phyloP scores from a whole-genome alignment of 2,329 filamentous ascomycete genomes.

The Xylaria sp. region DNA sequence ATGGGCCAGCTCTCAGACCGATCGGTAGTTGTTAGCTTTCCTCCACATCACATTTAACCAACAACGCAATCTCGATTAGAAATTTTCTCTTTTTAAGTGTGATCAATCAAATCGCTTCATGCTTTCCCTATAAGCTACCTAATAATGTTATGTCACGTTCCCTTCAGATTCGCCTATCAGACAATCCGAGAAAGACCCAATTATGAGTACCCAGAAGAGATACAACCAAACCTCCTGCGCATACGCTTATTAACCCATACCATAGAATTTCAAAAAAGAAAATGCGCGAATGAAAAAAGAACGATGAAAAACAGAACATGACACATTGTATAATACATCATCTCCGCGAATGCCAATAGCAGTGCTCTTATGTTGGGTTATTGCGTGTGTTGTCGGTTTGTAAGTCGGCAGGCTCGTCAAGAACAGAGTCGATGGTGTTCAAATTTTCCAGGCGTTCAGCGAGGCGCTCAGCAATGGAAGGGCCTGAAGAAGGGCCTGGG shows the following conservation, averaged over 20 bases:
- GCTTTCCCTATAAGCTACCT: background rate
- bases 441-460: slow-evolving; percentile 26
- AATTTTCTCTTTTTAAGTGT: background rate
- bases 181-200: background rate
- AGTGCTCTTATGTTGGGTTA: background rate
- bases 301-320: background rate
- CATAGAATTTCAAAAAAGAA: background rate
- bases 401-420: slow-evolving; percentile 15
- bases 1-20: no score
- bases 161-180: background rate
- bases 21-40: no score
- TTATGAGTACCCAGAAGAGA: background rate
- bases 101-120: background rate
- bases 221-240: background rate
- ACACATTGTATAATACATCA: background rate
- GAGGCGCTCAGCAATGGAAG: background rate
- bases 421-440: slow-evolving; percentile 41
- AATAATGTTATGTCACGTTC: background rate
- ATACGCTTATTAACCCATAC: slow-evolving; percentile 3
- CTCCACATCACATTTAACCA: no score
- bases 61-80: no score
- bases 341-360: background rate
- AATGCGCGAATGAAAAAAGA: background rate
- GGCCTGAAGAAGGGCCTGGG: background rate
- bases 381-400: background rate